Evolutionary conservation across 257 asterid species (phyloP), one percentile per base, ranked within the genome.

Genomic region (Leptodermis oblonga): DNA sequence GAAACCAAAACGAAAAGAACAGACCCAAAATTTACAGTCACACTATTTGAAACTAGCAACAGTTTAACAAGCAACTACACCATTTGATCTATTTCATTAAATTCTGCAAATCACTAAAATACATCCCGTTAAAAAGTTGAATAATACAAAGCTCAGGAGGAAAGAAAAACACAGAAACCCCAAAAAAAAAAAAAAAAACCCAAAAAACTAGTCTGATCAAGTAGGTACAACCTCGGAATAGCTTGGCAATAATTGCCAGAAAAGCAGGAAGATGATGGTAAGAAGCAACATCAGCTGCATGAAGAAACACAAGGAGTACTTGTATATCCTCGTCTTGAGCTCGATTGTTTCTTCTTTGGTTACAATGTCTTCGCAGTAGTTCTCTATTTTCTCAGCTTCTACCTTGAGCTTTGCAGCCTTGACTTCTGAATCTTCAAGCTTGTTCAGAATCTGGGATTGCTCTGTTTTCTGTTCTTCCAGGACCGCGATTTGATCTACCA

Each of bases 171-270:
- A n/a, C n/a, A n/a, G 34, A n/a, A 58, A 51, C 65, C 63, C 65
- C 62, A 7, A 56, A 65, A n/a, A 56, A 53, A 54, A 25, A 48
- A 10, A 51, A 56, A 9, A 65, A 25, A 52, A 52, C 5, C 30
- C 51, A 70, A 65, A 77, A 66, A 41, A 34, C 13, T 2, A 22
- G 30, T 42, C 33, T 37, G 53, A 52, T 86, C 71, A 92, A 26
- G 98, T 92, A 12, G 98, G 98, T 68, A 85, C 90, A 79, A 83
- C 73, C 80, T 71, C 85, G 9, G 61, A 74, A 64, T 75, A 61
- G 74, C 58, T 68, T 30, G 80, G 85, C 8, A 86, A 75, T 25
- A 69, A 79, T 76, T 75, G 83, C 73, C 64, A 63, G 18, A 82
- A 42, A 41, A 87, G 43, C 73, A 82, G 49, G 46, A 73, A 64